Conservation (phyloP, 192 early-diverging fungal genomes). For the Mortierella hygrophila region DNA sequence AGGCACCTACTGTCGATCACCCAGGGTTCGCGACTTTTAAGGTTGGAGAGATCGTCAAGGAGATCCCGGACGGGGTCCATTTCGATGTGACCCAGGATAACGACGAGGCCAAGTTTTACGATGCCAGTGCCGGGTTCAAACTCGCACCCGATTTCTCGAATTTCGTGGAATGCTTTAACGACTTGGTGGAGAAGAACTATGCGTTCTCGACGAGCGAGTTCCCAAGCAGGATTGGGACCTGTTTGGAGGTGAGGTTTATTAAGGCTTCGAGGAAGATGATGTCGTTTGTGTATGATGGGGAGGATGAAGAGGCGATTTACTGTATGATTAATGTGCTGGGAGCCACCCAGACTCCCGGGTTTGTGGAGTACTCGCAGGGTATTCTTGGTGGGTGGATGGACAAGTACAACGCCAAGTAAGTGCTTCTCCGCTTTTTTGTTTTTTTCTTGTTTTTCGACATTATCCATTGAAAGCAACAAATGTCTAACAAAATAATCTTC, state of each 20-base stretch:
- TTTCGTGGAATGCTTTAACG: constrained; percentile 6
- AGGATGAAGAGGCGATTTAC: constrained; percentile 32
- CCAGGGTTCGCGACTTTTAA: constrained; percentile 23
- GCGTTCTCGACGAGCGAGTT: constrained; percentile 20
- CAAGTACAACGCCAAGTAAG: constrained; percentile 44
- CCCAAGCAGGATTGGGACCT: constrained; percentile 13
- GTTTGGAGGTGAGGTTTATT: constrained; percentile 39
- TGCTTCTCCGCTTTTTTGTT: neutral
- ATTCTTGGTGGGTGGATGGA: constrained; percentile 14
- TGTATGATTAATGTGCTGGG: constrained; percentile 36
- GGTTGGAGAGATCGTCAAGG: constrained; percentile 17
- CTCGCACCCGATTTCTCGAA: constrained; percentile 29
- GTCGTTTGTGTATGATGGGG: constrained; percentile 28
- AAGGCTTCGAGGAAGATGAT: constrained; percentile 35
- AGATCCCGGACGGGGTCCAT: constrained; percentile 31
- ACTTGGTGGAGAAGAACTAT: constrained; percentile 35
- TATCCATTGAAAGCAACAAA: neutral
- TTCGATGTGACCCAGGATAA: constrained; percentile 13
- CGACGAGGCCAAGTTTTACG: neutral
- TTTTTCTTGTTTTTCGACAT: neutral
- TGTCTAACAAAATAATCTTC: neutral
- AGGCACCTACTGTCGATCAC: constrained; percentile 26
- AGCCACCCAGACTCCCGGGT: constrained; percentile 20
- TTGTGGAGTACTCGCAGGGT: constrained; percentile 21
- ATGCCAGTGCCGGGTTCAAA: constrained; percentile 27